Evolutionary conservation across 2,329 filamentous ascomycete genomes (phyloP).

Genomic region (Akanthomyces uredinophilus): DNA sequence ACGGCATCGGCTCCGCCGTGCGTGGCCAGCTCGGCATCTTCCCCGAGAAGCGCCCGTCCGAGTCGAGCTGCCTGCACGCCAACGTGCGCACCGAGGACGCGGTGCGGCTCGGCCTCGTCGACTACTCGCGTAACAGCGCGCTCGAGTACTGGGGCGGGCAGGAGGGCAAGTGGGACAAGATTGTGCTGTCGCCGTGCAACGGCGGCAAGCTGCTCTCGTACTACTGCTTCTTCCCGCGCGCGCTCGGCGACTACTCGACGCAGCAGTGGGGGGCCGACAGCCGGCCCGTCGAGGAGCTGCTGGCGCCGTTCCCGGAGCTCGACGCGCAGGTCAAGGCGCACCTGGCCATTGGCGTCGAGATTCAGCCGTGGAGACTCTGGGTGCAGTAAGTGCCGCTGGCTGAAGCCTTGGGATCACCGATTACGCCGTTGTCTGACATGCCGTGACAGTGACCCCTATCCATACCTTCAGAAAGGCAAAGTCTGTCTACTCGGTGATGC

Average conservation of each 20-base stretch:
- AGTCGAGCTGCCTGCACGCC: conserved; percentile 58
- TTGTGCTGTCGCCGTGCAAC: conserved; percentile 65
- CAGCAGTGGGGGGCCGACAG: conserved; percentile 55
- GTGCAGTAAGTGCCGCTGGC: conserved; percentile 39
- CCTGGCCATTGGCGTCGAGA: conserved; percentile 51
- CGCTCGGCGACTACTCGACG: conserved; percentile 52
- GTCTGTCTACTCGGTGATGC: conserved; percentile 61
- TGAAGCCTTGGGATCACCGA: too few species aligned
- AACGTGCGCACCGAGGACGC: conserved; percentile 60
- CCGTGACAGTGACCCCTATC: conserved; percentile 45
- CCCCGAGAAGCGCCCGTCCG: conserved; percentile 54
- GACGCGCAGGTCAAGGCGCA: conserved; percentile 49
- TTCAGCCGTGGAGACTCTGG: conserved; percentile 58
- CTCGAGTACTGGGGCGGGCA: conserved; percentile 69
- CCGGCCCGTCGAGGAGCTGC: conserved; percentile 49
- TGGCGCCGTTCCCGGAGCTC: conserved; percentile 51
- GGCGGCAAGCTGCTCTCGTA: conserved; percentile 60
- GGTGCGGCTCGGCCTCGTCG: conserved; percentile 52
- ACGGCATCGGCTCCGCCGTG: conserved; percentile 63
- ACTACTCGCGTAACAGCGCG: conserved; percentile 56
- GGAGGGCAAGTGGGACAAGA: conserved; percentile 60
- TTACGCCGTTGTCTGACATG: not conserved
- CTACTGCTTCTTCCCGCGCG: conserved; percentile 63
- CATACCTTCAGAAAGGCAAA: conserved; percentile 45
- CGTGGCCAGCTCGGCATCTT: conserved; percentile 58